phyloP scores from a whole-genome alignment of 2,329 filamentous ascomycete species.

The Karstenula rhodostoma region DNA sequence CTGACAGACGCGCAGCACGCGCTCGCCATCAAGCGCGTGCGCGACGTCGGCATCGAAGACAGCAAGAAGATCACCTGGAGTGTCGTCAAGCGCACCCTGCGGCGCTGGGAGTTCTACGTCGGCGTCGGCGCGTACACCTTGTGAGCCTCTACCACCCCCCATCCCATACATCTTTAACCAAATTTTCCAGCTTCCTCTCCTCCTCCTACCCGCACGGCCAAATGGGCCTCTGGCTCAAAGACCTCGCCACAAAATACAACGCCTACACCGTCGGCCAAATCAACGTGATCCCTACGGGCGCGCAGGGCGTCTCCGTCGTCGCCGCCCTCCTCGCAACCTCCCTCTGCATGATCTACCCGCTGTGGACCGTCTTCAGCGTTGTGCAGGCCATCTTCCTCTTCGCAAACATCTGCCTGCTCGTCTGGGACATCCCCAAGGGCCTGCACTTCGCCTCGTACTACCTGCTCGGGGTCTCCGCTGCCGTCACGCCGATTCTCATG shows the following conservation, averaged over 20 bases:
- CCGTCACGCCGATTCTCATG: slow-evolving; percentile 47
- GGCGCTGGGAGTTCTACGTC: slow-evolving; percentile 62
- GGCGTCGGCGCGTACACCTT: slow-evolving; percentile 59
- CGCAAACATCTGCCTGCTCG: slow-evolving; percentile 56
- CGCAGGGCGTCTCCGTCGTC: slow-evolving; percentile 59
- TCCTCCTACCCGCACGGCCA: slow-evolving; percentile 57
- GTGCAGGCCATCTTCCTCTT: slow-evolving; percentile 53
- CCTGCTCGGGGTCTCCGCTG: slow-evolving; percentile 45
- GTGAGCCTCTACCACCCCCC: slow-evolving; percentile 41
- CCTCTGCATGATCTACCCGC: slow-evolving; percentile 60
- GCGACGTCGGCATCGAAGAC: slow-evolving; percentile 41
- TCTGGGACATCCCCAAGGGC: slow-evolving; percentile 60
- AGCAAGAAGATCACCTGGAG: slow-evolving; percentile 54
- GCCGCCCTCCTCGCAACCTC: slow-evolving; percentile 60
- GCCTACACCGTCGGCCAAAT: slow-evolving; percentile 58
- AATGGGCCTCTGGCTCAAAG: slow-evolving; percentile 64
- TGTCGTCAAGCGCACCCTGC: slow-evolving; percentile 56
- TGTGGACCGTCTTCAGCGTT: slow-evolving; percentile 59
- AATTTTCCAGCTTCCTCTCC: slow-evolving; percentile 29
- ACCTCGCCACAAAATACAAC: slow-evolving; percentile 47
- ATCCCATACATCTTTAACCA: slow-evolving; percentile 7
- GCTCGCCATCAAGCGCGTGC: slow-evolving; percentile 41
- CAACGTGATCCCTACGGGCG: slow-evolving; percentile 60
- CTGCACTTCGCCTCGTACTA: slow-evolving; percentile 50
- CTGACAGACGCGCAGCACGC: slow-evolving; percentile 49